These are phyloP conservation scores for Zanthoxylum bungeanum DNA, from an alignment of 345 rosid species.

Conservation along the genomic window DNA sequence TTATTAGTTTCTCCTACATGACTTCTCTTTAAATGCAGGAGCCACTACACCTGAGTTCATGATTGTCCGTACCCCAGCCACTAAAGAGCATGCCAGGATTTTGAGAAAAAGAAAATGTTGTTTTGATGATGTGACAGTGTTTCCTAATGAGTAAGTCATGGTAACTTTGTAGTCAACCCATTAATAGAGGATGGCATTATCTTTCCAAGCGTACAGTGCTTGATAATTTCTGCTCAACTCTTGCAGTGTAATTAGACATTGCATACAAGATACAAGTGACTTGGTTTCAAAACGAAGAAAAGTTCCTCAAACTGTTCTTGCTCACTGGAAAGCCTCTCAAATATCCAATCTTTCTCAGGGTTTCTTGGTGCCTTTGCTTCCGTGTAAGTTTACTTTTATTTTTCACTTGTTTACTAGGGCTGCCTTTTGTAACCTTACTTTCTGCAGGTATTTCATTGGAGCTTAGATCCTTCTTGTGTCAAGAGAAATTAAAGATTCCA, in stretches of 20 bases:
- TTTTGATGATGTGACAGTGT: constrained; percentile 49
- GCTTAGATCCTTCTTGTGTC: constrained; percentile 42
- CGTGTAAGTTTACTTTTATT: constrained; percentile 43
- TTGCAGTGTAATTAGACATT: constrained; percentile 53
- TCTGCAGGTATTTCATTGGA: constrained; percentile 48
- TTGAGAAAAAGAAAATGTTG: constrained; percentile 58
- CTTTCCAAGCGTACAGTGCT: neutral
- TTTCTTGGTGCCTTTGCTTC: constrained; percentile 55
- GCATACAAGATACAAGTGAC: constrained; percentile 52
- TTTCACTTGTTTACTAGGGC: neutral
- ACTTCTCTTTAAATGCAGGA: constrained; percentile 31
- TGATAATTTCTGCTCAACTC: constrained; percentile 13
- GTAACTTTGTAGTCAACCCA: constrained; percentile 1
- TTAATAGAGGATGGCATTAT: neutral
- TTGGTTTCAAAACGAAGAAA: constrained; percentile 58
- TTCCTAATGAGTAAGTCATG: constrained; percentile 64
- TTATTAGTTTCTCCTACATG: neutral
- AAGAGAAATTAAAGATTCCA: constrained; percentile 23
- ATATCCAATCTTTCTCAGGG: constrained; percentile 30
- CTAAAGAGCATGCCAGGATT: constrained; percentile 46
- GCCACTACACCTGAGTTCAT: constrained; percentile 38
- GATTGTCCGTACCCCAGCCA: constrained; percentile 58
- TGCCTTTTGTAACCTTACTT: constrained; percentile 26
- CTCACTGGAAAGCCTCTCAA: constrained; percentile 41
- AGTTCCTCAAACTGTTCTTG: constrained; percentile 30